Conservation (phyloP, 495 filamentous ascomycete species). For the Penicillium canariense region DNA sequence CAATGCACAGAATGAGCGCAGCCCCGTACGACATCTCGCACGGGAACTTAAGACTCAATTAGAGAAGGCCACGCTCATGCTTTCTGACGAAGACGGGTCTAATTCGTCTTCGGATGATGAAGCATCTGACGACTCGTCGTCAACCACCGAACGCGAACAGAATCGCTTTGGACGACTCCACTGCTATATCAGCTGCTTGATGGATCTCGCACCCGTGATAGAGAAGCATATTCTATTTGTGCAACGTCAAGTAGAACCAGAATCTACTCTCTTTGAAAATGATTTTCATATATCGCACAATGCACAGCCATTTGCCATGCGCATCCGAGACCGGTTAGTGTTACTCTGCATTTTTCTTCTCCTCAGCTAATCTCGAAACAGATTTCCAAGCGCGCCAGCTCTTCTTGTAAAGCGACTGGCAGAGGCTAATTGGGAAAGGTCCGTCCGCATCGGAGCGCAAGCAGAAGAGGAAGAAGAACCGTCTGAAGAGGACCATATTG, state of each 20-base stretch:
- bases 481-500: neutral
- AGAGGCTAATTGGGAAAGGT: neutral
- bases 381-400: neutral
- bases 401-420: neutral
- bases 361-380: neutral
- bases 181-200: neutral
- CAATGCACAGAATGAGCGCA: neutral
- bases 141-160: neutral
- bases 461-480: neutral
- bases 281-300: neutral
- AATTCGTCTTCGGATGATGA: neutral
- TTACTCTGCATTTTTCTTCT: neutral
- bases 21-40: neutral
- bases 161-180: neutral
- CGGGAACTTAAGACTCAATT: neutral
- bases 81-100: neutral
- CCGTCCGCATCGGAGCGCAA: neutral
- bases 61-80: neutral
- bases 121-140: neutral
- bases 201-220: neutral
- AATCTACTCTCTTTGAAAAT: neutral
- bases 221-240: neutral
- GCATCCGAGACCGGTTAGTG: neutral
- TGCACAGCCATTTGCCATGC: neutral
- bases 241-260: neutral